phyloP scores from a whole-genome alignment of 148 eudicot genomes.

The Polygonum maritimum region DNA sequence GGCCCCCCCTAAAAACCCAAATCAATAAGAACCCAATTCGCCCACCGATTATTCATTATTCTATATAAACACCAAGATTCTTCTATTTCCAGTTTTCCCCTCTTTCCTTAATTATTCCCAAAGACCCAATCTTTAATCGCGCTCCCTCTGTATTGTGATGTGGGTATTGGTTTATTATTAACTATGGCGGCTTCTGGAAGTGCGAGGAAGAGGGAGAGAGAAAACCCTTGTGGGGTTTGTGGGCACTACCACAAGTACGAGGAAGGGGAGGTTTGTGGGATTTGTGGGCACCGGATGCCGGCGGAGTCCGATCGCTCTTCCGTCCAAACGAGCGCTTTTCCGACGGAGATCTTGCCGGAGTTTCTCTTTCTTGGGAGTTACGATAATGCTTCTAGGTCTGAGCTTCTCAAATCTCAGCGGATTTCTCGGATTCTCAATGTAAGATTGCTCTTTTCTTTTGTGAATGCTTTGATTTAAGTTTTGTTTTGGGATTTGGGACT shows the following conservation, averaged over 20 bases:
- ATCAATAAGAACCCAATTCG: background rate
- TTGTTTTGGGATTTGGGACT: background rate
- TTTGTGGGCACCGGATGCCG: slow-evolving; percentile 81
- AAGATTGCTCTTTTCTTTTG: background rate
- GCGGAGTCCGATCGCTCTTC: slow-evolving; percentile 26
- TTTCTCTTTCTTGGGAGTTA: slow-evolving; percentile 79
- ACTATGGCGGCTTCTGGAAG: background rate
- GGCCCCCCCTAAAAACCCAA: slow-evolving; percentile 4
- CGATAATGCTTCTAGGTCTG: slow-evolving; percentile 81
- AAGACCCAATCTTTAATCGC: background rate
- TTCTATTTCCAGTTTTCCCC: background rate
- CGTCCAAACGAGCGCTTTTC: slow-evolving; percentile 51
- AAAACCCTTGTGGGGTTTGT: slow-evolving; percentile 71
- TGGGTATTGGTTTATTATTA: background rate
- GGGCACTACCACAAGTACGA: slow-evolving; percentile 94
- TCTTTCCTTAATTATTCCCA: background rate
- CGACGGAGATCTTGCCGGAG: slow-evolving; percentile 83
- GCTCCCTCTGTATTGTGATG: background rate
- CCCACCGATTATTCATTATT: background rate
- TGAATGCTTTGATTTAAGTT: background rate
- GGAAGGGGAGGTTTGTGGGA: slow-evolving; percentile 79
- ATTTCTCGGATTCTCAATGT: slow-evolving; percentile 86
- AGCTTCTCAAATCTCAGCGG: slow-evolving; percentile 73
- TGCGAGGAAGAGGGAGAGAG: slow-evolving; percentile 89
- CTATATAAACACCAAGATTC: background rate